Evolutionary conservation across 331 rosid genomes (phyloP), one percentile per base, ranked within the genome.

Genomic region (Pyracantha coccinea): DNA sequence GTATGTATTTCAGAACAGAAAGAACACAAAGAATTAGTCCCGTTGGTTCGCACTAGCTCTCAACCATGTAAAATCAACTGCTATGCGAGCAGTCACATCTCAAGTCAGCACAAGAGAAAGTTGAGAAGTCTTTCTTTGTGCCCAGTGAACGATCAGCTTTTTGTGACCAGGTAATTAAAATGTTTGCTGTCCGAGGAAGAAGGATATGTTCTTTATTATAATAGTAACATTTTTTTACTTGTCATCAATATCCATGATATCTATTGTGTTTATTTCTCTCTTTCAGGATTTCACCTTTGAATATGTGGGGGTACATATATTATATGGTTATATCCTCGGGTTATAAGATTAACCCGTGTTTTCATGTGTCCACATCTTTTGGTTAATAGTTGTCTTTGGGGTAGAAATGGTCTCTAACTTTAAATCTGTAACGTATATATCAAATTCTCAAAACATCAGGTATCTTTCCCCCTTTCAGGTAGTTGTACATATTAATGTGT

Each of bases 21-120:
- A 86, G 97, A 95, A 79, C 97, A 95, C 82, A 84, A 77, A 81
- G 97, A 95, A 68, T 88, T 95, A 88, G 83, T 92, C 80, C 88
- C 91, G 4, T 75, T 77, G 73, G 75, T 92, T 65, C 83, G 92
- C 8, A 83, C 80, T 53, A 88, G 89, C 77, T 66, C 84, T 76
- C 78, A 83, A 27, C 85, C 89, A 27, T 70, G 82, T 73, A 67
- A 74, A 68, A 74, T 92, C 79, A 82, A 76, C 57, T 86, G 89
- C 74, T 78, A 84, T 78, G 55, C 91, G 66, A 88, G 87, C 90
- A 86, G 60, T 74, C 93, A 89, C 62, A 86, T 95, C 82, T 83
- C 97, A 65, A 87, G 97, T 86, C 97, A 92, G 77, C 99, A 95
- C 85, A 95, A 90, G 91, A 90, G 99, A 77, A 95, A 92, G 83